Percentiles rank a stretch among this genome's conserved stretches.
Conservation (phyloP, 139 green algal species). For the Deuterostichococcus epilithicus region DNA sequence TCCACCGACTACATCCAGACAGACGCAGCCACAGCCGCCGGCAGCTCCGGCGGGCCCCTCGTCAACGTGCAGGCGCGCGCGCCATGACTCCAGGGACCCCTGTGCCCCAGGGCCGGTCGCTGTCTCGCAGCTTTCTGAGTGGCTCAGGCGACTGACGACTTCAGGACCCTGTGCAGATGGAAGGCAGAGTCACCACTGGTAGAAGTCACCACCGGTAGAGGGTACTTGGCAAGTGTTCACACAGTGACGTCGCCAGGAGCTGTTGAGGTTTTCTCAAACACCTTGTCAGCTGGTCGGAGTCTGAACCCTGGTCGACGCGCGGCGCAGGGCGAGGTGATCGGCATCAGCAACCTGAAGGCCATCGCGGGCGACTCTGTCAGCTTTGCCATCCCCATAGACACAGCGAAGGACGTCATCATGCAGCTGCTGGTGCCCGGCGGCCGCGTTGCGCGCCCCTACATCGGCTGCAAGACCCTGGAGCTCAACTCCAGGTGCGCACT, state of each 20-base stretch:
- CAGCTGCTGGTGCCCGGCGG: slow-evolving; percentile 49
- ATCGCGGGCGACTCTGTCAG: slow-evolving; percentile 62
- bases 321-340: slow-evolving; percentile 59
- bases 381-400: slow-evolving; percentile 78
- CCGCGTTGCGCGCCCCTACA: slow-evolving; percentile 60
- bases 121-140: too few relatives aligned
- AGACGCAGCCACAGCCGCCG: slow-evolving; percentile 54
- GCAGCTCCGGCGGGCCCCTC: slow-evolving; percentile 62
- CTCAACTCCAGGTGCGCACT: slow-evolving; percentile 10
- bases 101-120: too few relatives aligned
- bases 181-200: too few relatives aligned
- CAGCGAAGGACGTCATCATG: slow-evolving; percentile 44
- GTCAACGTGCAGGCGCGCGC: slow-evolving; percentile 58
- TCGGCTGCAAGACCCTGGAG: slow-evolving; percentile 74
- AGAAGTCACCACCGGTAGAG: too few relatives aligned
- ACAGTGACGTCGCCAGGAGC: too few relatives aligned
- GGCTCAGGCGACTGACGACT: too few relatives aligned
- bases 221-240: too few relatives aligned
- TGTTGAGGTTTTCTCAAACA: too few relatives aligned
- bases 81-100: too few relatives aligned
- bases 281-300: too few relatives aligned
- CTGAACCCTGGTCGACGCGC: too few relatives aligned
- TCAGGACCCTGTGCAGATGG: too few relatives aligned
- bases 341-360: slow-evolving; percentile 66
- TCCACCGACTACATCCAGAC: slow-evolving; percentile 73